These are phyloP conservation scores for Pythium catenulatum DNA, from an alignment of 352 stramenopile species.

Conservation along the genomic window DNA sequence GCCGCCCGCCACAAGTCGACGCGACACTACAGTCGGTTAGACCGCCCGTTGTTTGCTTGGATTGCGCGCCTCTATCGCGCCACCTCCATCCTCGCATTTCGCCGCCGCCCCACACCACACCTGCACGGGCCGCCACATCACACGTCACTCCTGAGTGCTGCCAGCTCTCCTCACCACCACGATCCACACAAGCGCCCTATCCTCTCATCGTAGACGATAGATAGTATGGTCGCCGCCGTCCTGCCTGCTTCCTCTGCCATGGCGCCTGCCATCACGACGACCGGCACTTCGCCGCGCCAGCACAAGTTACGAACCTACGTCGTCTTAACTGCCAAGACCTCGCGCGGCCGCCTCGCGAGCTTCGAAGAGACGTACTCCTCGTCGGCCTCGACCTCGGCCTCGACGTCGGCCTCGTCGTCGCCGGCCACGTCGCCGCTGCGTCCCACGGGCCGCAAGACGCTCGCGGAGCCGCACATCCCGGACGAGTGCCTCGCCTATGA, in stretches of 20 bases:
- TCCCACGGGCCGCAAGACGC: not conserved
- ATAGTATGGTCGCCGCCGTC: too few relatives aligned
- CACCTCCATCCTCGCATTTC: not conserved
- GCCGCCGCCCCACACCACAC: not conserved
- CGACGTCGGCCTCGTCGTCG: conserved; percentile 14
- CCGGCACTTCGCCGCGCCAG: conserved; percentile 34
- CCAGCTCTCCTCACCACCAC: too few relatives aligned
- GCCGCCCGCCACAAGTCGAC: not conserved
- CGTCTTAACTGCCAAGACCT: conserved; percentile 59
- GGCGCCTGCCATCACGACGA: not conserved
- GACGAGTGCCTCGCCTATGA: conserved; percentile 83
- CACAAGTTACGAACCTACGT: conserved; percentile 60
- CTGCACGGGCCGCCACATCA: not conserved
- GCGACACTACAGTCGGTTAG: too few relatives aligned
- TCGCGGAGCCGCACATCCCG: conserved; percentile 38
- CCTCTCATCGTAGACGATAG: too few relatives aligned
- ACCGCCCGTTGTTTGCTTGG: too few relatives aligned
- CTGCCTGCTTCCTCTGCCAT: too few relatives aligned
- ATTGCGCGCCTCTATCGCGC: not conserved
- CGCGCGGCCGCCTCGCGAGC: conserved; percentile 51
- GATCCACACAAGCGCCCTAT: not conserved
- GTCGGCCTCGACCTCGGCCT: not conserved
- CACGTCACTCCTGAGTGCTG: too few relatives aligned
- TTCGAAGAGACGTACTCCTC: conserved; percentile 39
- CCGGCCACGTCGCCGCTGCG: conserved; percentile 2